Conservation (phyloP, 306 rosid genomes). For the Lagenaria siceraria region DNA sequence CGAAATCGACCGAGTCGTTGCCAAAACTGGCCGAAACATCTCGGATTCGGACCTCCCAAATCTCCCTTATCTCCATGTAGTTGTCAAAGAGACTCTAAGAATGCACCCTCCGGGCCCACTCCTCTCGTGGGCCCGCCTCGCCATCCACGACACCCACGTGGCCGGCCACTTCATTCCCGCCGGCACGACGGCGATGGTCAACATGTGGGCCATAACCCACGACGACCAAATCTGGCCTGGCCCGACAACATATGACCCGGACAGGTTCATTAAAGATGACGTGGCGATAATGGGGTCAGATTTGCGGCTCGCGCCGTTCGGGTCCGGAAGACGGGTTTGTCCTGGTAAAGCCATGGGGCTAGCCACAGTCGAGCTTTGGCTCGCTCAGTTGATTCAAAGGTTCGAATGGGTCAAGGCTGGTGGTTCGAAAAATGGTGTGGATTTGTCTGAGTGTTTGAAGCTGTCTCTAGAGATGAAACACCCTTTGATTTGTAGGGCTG, state of each 20-base stretch:
- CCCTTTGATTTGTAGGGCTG: slow-evolving; percentile 46
- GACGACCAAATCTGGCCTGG: slow-evolving; percentile 34
- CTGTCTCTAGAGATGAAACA: slow-evolving; percentile 75
- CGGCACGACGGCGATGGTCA: slow-evolving; percentile 69
- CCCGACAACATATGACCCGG: slow-evolving; percentile 38
- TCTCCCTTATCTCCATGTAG: slow-evolving; percentile 43
- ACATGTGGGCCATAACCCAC: slow-evolving; percentile 79
- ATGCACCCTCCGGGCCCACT: slow-evolving; percentile 80
- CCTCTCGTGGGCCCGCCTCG: slow-evolving; percentile 76
- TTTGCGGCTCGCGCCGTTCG: slow-evolving; percentile 66
- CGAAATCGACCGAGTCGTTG: slow-evolving; percentile 26
- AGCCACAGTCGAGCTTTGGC: slow-evolving; percentile 67
- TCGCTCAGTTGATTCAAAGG: slow-evolving; percentile 46
- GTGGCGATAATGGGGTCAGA: slow-evolving; percentile 48
- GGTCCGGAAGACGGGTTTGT: slow-evolving; percentile 66
- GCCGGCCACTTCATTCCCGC: slow-evolving; percentile 40
- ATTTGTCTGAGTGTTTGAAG: slow-evolving; percentile 44
- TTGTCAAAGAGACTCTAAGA: slow-evolving; percentile 59
- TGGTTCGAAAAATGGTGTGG: slow-evolving; percentile 15
- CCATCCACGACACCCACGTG: slow-evolving; percentile 39
- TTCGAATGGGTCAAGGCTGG: slow-evolving; percentile 30
- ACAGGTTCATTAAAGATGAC: slow-evolving; percentile 29
- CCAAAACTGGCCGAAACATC: slow-evolving; percentile 6
- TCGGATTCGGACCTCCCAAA: slow-evolving; percentile 42
- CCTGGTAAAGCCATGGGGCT: slow-evolving; percentile 77